Evolutionary conservation across 768 basidiomycete species (phyloP), one percentile per base, ranked within the genome.

Genomic region (Wakefieldia striispora): DNA sequence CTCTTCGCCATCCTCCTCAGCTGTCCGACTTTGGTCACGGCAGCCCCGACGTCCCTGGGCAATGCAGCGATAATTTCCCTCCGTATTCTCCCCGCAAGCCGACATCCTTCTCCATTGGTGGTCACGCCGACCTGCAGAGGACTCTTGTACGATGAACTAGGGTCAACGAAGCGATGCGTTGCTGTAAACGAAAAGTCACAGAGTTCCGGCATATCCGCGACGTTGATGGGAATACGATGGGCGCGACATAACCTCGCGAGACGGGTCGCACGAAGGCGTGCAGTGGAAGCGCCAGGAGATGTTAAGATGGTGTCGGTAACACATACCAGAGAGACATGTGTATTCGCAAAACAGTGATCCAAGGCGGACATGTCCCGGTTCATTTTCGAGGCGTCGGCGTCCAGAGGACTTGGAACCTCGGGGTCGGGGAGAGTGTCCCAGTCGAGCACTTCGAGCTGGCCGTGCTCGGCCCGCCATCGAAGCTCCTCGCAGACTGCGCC

Each of bases 141-240:
- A 1, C 80, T 79, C 14, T 74, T 70, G 31, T 64, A 63, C 5
- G 75, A 75, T 1, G 71, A 72, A 11, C 64, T 58, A 3, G 75
- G 58, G 61, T 83, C 79, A 8, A 75, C 64, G 60, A 97, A 93
- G 3, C 95, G 86, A 56, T 97, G 91, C 0, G 87, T 81, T 1
- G 94, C 81, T 0, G 88, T 78, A 70, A 95, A 93, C 0, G 88
- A 84, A 63, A 91, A 97, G 65, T 97, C 93, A 66, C 91, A 95
- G 35, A 95, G 75, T 13, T 81, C 75, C 2, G 91, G 88, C 61
- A 87, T 81, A 66, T 97, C 95, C 1, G 93, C 82, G n/a, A 87
- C 79, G 61, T 95, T 97, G 56, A 93, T 75, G 2, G 83, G 86
- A 49, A 95, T 83, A 46, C 81, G 77, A 23, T 78, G 76, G 1